Conservation (phyloP, 73 alveolate genomes). For the Tetrahymena borealis region DNA sequence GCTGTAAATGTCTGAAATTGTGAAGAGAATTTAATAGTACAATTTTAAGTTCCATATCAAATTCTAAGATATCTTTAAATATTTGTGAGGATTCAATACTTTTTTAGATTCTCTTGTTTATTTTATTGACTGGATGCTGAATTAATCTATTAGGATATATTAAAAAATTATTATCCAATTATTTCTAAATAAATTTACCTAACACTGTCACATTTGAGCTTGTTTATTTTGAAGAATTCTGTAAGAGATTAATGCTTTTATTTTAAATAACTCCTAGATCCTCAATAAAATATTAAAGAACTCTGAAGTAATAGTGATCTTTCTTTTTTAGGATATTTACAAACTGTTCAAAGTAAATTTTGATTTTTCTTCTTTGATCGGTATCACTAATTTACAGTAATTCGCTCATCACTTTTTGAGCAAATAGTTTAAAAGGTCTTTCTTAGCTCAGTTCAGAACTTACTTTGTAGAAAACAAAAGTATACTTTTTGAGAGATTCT, state of each 20-base stretch:
- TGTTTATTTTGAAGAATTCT: neutral
- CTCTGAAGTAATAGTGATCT: neutral
- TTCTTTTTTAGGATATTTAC: neutral
- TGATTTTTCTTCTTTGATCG: neutral
- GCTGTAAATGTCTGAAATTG: neutral
- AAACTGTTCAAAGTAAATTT: neutral
- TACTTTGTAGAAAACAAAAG: neutral
- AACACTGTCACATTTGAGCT: neutral
- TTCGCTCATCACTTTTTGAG: neutral
- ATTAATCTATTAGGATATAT: neutral
- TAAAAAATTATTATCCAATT: neutral
- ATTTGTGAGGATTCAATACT: neutral
- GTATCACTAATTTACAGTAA: neutral
- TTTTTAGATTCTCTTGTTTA: neutral
- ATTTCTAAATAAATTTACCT: neutral
- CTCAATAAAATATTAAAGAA: neutral
- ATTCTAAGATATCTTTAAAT: neutral
- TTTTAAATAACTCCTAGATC: neutral
- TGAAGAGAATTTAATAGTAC: neutral
- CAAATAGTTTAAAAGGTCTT: neutral
- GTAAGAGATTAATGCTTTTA: neutral
- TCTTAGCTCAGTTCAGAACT: neutral
- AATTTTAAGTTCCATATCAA: neutral
- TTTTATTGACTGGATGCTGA: neutral
- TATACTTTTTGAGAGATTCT: neutral